These are phyloP conservation scores for Noccaea bulbosa DNA, from an alignment of 345 rosid species.

Conservation along the genomic window DNA sequence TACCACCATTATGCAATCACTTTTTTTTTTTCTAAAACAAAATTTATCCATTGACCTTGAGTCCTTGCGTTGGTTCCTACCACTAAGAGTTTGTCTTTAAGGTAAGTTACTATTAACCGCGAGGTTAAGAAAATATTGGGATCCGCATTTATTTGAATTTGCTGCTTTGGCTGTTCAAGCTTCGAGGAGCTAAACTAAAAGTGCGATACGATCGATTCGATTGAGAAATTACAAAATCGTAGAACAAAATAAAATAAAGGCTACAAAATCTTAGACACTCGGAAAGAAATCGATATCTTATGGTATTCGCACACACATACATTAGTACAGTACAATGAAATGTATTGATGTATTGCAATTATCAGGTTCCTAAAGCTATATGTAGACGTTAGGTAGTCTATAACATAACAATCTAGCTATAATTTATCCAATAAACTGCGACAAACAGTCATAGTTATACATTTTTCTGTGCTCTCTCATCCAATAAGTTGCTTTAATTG, in stretches of 20 bases:
- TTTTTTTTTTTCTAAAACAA: no score
- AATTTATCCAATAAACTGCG: conserved; percentile 22
- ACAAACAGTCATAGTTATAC: conserved; percentile 6
- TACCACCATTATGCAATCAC: not conserved
- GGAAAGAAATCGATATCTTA: conserved; percentile 34
- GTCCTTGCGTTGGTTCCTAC: not conserved
- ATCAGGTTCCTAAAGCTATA: conserved; percentile 18
- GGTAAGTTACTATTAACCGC: conserved; percentile 12
- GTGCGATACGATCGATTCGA: no score
- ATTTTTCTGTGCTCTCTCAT: conserved; percentile 16
- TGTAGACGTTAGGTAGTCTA: conserved; percentile 29
- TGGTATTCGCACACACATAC: conserved; percentile 27
- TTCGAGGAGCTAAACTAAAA: conserved; percentile 8
- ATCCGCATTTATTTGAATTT: conserved; percentile 29
- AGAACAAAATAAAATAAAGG: not conserved
- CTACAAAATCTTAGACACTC: conserved; percentile 42
- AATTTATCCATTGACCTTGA: not conserved
- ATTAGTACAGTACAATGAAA: conserved; percentile 17
- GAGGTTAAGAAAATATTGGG: conserved; percentile 22
- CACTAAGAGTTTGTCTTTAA: not conserved
- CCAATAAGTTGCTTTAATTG: conserved; percentile 37
- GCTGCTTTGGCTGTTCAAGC: conserved; percentile 3
- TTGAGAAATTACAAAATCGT: not conserved
- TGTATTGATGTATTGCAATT: conserved; percentile 6
- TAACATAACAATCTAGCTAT: conserved; percentile 6